phyloP scores from a whole-genome alignment of 805 yeast genomes.

The Yarrowia sp. region DNA sequence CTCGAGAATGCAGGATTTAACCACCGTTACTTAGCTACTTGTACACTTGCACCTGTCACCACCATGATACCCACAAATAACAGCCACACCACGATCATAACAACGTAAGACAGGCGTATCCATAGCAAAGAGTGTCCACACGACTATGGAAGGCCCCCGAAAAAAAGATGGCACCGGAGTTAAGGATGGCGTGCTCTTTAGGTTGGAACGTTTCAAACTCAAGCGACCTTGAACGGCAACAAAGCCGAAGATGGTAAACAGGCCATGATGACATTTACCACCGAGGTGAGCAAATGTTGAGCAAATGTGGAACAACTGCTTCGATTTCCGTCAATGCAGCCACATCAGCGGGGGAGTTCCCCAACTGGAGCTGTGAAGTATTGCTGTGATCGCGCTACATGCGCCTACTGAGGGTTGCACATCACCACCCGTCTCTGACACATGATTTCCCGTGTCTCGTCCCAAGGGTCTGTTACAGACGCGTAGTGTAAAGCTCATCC shows the following conservation, averaged over 20 bases:
- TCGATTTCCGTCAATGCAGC: not conserved
- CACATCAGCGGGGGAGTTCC: not conserved
- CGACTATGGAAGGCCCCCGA: not conserved
- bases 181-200: slow-evolving; percentile 31
- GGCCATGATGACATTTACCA: slow-evolving; percentile 35
- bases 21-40: not conserved
- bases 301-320: not conserved
- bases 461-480: slow-evolving; percentile 25
- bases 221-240: slow-evolving; percentile 22
- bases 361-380: too few species aligned
- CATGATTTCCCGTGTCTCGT: slow-evolving; percentile 14
- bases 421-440: not conserved
- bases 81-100: not conserved
- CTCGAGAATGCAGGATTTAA: slow-evolving; percentile 8
- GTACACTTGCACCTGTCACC: not conserved
- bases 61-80: not conserved
- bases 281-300: slow-evolving; percentile 7
- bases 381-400: too few species aligned
- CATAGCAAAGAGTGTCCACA: not conserved
- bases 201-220: slow-evolving; percentile 31
- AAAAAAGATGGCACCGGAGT: slow-evolving; percentile 16
- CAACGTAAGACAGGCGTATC: not conserved
- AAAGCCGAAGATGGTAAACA: slow-evolving; percentile 22
- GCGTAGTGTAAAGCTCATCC: slow-evolving; percentile 25
- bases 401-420: too few species aligned